Conservation (phyloP, 768 basidiomycete species). For the Daedaleopsis nitida region DNA sequence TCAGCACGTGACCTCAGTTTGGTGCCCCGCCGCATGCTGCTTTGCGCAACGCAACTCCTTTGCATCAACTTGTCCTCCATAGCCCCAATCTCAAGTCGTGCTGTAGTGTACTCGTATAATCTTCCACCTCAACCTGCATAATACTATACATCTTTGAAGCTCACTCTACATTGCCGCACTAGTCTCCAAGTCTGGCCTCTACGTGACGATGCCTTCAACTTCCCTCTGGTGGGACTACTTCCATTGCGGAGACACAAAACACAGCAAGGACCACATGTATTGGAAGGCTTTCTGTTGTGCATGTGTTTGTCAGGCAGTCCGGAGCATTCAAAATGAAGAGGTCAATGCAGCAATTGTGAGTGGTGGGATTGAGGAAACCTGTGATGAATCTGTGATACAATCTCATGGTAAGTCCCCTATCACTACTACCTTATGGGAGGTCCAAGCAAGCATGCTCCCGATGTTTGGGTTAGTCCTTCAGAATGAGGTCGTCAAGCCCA, state of each 20-base stretch:
- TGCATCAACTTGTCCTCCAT: too few relatives aligned
- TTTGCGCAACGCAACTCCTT: too few relatives aligned
- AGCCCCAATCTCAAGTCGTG: too few relatives aligned
- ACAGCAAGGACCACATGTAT: background rate
- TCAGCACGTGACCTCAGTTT: too few relatives aligned
- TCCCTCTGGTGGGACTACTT: conserved; percentile 3
- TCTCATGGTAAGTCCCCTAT: background rate
- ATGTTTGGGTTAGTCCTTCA: background rate
- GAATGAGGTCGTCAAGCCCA: background rate
- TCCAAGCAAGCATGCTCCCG: too few relatives aligned
- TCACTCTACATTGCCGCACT: too few relatives aligned
- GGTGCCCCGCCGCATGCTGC: too few relatives aligned
- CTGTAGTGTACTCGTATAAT: too few relatives aligned
- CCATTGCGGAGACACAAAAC: background rate
- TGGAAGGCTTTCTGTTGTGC: conserved; percentile 2
- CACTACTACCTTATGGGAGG: too few relatives aligned
- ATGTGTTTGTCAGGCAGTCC: background rate
- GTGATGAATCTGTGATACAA: background rate
- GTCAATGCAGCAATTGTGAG: background rate
- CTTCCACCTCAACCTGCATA: too few relatives aligned
- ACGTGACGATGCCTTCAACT: background rate
- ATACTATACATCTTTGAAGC: too few relatives aligned
- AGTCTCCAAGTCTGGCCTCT: too few relatives aligned
- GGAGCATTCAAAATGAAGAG: background rate
- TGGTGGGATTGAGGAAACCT: background rate